Evolutionary conservation across 1,284 basidiomycete genomes (phyloP).

Genomic region (Fomitopsis palustris): DNA sequence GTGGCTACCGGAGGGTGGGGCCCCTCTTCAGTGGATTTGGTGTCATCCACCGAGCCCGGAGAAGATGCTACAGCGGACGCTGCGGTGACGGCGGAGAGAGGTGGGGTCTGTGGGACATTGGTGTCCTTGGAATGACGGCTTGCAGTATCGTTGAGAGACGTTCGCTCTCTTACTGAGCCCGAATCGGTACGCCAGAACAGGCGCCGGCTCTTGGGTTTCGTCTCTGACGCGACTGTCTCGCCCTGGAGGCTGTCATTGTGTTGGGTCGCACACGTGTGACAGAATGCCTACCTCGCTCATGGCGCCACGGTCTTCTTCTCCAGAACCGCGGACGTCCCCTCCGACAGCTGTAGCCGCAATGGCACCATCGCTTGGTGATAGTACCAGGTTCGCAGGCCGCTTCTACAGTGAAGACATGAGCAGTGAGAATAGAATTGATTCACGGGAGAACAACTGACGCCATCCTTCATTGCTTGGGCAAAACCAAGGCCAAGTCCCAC

Average conservation of each 20-base stretch:
- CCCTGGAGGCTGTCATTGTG: background rate
- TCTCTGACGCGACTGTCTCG: conserved; percentile 14
- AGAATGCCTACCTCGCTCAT: conserved; percentile 60
- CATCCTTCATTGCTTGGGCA: conserved; percentile 7
- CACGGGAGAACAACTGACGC: too few species aligned
- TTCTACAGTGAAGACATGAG: conserved; percentile 22
- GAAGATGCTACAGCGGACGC: conserved; percentile 11
- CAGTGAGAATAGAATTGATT: background rate
- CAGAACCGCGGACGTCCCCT: conserved; percentile 26
- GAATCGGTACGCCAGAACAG: conserved; percentile 52
- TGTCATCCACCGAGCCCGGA: conserved; percentile 17
- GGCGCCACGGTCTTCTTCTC: conserved; percentile 52
- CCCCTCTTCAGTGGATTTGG: conserved; percentile 17
- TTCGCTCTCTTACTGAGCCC: conserved; percentile 25
- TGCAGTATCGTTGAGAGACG: conserved; percentile 31
- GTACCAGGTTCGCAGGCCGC: conserved; percentile 42
- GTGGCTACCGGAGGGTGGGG: background rate
- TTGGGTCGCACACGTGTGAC: background rate
- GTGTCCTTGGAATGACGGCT: conserved; percentile 34
- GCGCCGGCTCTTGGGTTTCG: conserved; percentile 38
- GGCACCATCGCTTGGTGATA: conserved; percentile 58
- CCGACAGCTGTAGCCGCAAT: conserved; percentile 39
- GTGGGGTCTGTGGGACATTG: conserved; percentile 20
- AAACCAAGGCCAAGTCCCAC: conserved; percentile 21
- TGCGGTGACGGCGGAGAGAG: conserved; percentile 8